Base-by-base conservation (phyloP, 139 green algal genomes). In the Deuterostichococcus epilithicus region DNA sequence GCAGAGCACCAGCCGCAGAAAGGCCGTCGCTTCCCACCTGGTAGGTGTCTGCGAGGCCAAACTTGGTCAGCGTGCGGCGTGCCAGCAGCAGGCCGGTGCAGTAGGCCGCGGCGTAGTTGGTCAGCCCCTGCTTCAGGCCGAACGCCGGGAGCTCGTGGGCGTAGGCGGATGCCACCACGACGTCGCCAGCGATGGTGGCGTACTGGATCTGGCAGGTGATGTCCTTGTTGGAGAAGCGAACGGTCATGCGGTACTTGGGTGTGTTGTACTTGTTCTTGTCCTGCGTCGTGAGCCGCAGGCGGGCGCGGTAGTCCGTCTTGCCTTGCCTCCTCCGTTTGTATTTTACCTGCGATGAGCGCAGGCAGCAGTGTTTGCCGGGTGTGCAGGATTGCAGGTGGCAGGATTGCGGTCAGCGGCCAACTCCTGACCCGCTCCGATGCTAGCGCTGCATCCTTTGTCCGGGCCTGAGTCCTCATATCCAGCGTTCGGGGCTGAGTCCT, bases 231-330 rank as follows among this genome's bases (percentile, higher is more conserved):
- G 78, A 86, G 81, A 80, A 85, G n/a, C 77, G 81, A n/a, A 83
- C 74, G 6, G 75, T 72, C 32, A 90, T 82, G 37, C 91, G 82
- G 84, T 97, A 95, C 89, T 99, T 99, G 81, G 94, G 95, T n/a
- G 94, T 97, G 87, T 97, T 97, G 88, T 98, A 99, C 94, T 99
- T 99, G 94, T 99, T 99, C 94, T 99, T 99, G 93, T 99, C 96
- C 91, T 99, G 96, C 68, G 87, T 92, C 68, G 86, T 88, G 81
- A 99, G 84, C 23, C 92, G 80, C 32, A 96, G 87, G 80, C 96
- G 94, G 22, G 95, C 94, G 44, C 93, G 88, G 92, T 98, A 98
- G 84, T 98, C 95, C 28, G 94, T 98, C 93, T 99, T 98, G 60
- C 95, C 94, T 69, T 86, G 73, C 42, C 90, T 72, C 39, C 90